Conservation (phyloP, 148 eudicot genomes). For the Heliosperma pusillum region DNA sequence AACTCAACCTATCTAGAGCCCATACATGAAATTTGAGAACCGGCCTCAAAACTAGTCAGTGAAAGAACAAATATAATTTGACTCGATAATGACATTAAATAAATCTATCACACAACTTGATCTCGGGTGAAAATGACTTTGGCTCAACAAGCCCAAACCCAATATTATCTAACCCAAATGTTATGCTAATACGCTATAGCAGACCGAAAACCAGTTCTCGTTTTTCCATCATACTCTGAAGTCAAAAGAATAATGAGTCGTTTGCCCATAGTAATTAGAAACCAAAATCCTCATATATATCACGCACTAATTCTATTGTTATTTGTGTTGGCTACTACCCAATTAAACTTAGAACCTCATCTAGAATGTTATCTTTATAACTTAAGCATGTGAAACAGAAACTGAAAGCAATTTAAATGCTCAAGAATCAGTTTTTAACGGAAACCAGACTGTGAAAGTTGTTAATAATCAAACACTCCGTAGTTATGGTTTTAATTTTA, state of each 20-base stretch:
- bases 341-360: background rate
- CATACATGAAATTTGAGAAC: background rate
- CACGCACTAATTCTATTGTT: background rate
- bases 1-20: background rate
- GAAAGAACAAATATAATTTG: background rate
- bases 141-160: background rate
- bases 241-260: background rate
- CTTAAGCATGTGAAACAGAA: background rate
- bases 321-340: background rate
- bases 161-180: background rate
- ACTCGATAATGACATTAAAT: background rate
- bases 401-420: background rate
- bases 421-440: background rate
- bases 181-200: background rate
- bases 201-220: background rate
- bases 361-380: background rate
- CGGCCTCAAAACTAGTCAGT: background rate
- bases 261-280: background rate
- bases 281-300: background rate
- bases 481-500: background rate
- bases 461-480: background rate
- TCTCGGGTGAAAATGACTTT: background rate
- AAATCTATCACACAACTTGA: background rate
- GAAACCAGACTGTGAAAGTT: background rate
- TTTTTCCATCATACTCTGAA: background rate